Base-by-base conservation (phyloP, 2,329 filamentous ascomycete species). In the Trichoderma guizhouense region DNA sequence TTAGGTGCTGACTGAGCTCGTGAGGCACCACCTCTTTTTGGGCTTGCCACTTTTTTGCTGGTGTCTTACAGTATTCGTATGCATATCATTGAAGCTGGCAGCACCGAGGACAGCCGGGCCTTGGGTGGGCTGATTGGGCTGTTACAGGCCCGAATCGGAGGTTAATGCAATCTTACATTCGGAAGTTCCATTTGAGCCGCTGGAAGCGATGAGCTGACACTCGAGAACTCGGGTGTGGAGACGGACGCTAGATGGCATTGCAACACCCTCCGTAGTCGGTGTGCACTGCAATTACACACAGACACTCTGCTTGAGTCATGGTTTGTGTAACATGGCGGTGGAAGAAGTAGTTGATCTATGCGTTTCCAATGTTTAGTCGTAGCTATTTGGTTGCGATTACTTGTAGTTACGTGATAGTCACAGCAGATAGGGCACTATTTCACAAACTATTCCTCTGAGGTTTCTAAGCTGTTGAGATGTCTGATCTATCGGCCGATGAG, bases 261-360 rank as follows among this genome's bases (percentile, higher is more conserved):
- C 66, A 69, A 21, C 12, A 18, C 30, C 28, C 39, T 62, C 66
- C 66, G 57, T 36, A 51, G 57, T 69, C 66, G 66, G 66, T 36
- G 57, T 8, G 39, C 24, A 18, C 24, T 69, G 36, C n/a, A 5
- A 5, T 34, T 8, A 28, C 28, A 30, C 64, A 21, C 30, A 8
- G 28, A 39, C 14, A 26, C 7, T 24, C 21, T 53, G 15, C 24
- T 30, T 30, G 66, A 69, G 55, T 69, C 66, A 69, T 69, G 18
- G 1, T 30, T 58, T 32, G 15, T 43, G 9, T 8, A 3, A 5
- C 11, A 32, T 7, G 32, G 36, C 28, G 24, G 36, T 39, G 24
- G 26, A 28, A 58, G 11, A 3, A 24, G 47, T 53, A 11, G 12
- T 5, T 51, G 7, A 5, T 12, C 7, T 51, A 12, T 21, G 5